Conservation (phyloP, 495 filamentous ascomycete genomes). For the Daldinia loculata region DNA sequence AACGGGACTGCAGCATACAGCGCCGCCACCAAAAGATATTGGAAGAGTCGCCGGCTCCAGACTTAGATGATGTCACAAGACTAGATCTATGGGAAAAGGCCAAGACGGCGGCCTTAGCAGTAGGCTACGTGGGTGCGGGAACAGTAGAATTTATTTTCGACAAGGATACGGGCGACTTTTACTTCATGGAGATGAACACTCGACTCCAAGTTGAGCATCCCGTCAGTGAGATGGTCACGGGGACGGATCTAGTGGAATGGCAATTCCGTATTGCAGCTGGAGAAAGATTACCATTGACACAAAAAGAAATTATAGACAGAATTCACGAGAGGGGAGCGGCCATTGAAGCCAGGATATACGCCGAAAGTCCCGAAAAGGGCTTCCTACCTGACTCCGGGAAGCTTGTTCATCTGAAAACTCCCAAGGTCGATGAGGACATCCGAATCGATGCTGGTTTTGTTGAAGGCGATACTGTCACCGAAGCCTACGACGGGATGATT, state of each 20-base stretch:
- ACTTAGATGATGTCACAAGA: conserved; percentile 78
- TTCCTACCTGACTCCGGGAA: conserved; percentile 96
- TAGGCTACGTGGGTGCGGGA: conserved; percentile 94
- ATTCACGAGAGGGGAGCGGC: conserved; percentile 83
- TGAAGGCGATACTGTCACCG: conserved; percentile 88
- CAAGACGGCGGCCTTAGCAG: conserved; percentile 84
- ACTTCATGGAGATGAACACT: conserved; percentile 99
- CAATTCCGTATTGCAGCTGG: conserved; percentile 94
- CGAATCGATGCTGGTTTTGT: conserved; percentile 94
- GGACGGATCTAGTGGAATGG: conserved; percentile 94
- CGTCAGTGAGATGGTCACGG: conserved; percentile 96
- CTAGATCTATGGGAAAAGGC: conserved; percentile 96
- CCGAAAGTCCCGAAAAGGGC: conserved; percentile 87
- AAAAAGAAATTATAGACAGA: conserved; percentile 78
- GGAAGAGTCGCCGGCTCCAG: conserved; percentile 93
- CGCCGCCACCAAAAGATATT: conserved; percentile 95
- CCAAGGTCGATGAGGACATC: conserved; percentile 71
- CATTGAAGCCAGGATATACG: conserved; percentile 96
- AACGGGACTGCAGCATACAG: conserved; percentile 88
- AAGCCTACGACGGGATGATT: conserved; percentile 99
- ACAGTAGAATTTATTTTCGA: conserved; percentile 99
- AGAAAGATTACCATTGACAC: conserved; percentile 82
- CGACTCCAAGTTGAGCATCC: conserved; percentile 97
- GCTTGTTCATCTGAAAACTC: conserved; percentile 81
- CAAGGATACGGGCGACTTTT: conserved; percentile 91